Evolutionary conservation across 139 green algal genomes (phyloP), one percentile per base, ranked within the genome.

Genomic region (Astrephomene gubernaculifera): DNA sequence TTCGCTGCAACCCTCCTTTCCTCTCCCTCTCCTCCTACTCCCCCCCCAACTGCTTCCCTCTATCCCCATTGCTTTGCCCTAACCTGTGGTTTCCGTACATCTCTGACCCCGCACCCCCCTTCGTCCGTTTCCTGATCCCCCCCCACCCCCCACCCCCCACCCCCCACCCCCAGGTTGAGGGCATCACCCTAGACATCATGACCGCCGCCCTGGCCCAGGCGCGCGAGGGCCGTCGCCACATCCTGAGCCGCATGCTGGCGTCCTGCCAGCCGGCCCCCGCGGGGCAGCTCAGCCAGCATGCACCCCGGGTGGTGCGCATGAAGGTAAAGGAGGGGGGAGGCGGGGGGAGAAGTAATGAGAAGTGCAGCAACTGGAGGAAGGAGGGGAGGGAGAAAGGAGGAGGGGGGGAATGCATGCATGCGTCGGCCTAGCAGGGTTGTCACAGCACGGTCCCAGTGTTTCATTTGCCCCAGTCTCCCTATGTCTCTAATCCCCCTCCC

Each of bases 121-220:
- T 19, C 39, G 22, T 27, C 63, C 63, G 29, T 2, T 71, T 33
- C 9, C 53, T 73, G 38, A 35, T 54, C 29, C 33, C 10, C 5
- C 39, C 22, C 54, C 61, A n/a, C n/a, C 36, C 61, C 29, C 22
- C 31, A 29, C 38, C 39, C 4, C 44, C 44, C 17, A 12, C 25
- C 9, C 41, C 49, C 67, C 63, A 27, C 63, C 24, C 63, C 31
- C 86, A 96, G 91, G 93, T 96, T 33, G 96, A 98, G 82, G 96
- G 96, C 79, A 98, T 98, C 90, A 98, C 96, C 0, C 87, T 98
- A 21, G 92, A 93, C 31, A 97, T 99, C 85, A 96, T 99, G 95
- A 71, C 72, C 6, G n/a, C 92, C 49, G 97, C 97, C 61, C 92
- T 99, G 75, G 81, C 57, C 31, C 90, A 96, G 70, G 97, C 95